Conservation (phyloP, 495 filamentous ascomycete genomes). For the Podospora pseudoanserina region DNA sequence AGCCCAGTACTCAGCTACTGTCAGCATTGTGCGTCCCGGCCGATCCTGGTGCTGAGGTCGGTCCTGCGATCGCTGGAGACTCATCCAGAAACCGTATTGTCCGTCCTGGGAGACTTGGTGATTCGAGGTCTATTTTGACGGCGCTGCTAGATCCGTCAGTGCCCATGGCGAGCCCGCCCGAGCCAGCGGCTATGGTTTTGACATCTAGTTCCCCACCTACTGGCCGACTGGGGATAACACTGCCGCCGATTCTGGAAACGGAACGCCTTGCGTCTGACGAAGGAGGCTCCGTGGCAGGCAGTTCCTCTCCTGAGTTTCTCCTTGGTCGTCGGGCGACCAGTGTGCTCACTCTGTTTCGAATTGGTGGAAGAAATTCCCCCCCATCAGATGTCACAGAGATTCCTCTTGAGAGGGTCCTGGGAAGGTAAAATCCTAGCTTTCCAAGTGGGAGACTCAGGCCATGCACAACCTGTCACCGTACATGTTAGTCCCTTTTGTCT, state of each 20-base stretch:
- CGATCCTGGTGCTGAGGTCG: not conserved
- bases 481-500: no score
- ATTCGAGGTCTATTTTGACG: not conserved
- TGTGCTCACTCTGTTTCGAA: conserved; percentile 25
- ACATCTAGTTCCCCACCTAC: not conserved
- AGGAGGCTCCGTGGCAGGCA: conserved; percentile 10
- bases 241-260: conserved; percentile 49
- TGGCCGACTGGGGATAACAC: conserved; percentile 21
- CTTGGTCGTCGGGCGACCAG: conserved; percentile 27
- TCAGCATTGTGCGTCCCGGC: not conserved
- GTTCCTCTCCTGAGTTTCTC: conserved; percentile 18
- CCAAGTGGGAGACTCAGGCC: conserved; percentile 80
- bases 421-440: conserved; percentile 76
- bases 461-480: conserved; percentile 63
- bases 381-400: conserved; percentile 20
- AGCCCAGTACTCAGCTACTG: not conserved
- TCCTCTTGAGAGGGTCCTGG: conserved; percentile 66
- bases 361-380: conserved; percentile 17
- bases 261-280: conserved; percentile 31
- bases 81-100: conserved; percentile 49
- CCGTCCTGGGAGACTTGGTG: conserved; percentile 16
- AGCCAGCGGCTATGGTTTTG: not conserved
- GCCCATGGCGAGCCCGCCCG: not conserved
- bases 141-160: not conserved
- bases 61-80: not conserved